Conservation (phyloP, 2,329 filamentous ascomycete species). For the Truncatella angustata region DNA sequence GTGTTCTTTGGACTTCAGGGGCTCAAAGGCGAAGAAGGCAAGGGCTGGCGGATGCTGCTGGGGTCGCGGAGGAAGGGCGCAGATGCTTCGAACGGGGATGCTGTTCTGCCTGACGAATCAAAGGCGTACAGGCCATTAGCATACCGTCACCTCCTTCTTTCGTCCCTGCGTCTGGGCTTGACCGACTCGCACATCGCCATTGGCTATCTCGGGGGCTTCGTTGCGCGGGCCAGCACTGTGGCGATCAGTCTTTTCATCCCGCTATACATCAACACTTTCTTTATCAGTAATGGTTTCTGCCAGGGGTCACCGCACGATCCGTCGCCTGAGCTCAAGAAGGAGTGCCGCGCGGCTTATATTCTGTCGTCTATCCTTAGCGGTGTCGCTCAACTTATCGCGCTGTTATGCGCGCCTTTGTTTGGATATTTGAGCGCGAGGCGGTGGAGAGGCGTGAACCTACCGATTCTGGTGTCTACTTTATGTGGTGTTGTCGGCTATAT, state of each 20-base stretch:
- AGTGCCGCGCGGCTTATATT: constrained; percentile 84
- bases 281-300: constrained; percentile 78
- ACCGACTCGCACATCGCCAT: constrained; percentile 75
- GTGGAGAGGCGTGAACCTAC: constrained; percentile 65
- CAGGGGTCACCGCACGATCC: constrained; percentile 62
- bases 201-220: constrained; percentile 90
- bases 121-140: constrained; percentile 39
- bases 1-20: constrained; percentile 76
- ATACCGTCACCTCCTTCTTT: constrained; percentile 58
- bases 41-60: constrained; percentile 64
- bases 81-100: not conserved
- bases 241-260: constrained; percentile 95
- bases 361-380: constrained; percentile 85
- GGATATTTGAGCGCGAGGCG: constrained; percentile 74
- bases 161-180: constrained; percentile 68
- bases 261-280: constrained; percentile 88
- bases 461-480: constrained; percentile 68
- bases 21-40: constrained; percentile 71
- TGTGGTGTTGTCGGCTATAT: constrained; percentile 78
- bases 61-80: constrained; percentile 29
- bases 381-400: constrained; percentile 80
- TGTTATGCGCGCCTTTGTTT: constrained; percentile 83
- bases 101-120: constrained; percentile 1
- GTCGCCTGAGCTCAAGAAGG: constrained; percentile 74
- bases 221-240: constrained; percentile 90